Evolutionary conservation across 495 filamentous ascomycete genomes (phyloP).

Genomic region (Tricharina praecox): DNA sequence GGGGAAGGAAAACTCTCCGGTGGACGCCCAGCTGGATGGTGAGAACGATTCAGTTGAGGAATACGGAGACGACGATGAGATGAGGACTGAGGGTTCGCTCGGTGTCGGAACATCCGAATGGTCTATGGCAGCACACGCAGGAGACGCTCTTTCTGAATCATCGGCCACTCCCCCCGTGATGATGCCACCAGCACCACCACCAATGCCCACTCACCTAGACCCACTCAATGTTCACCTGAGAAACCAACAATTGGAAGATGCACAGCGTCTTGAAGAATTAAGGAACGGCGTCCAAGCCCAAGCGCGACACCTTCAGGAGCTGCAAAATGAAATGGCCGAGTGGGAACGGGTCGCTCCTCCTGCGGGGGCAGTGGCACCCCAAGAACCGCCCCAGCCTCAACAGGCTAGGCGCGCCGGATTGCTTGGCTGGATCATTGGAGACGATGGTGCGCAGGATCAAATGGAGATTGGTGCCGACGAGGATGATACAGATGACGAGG

Average conservation of each 20-base stretch:
- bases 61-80: conserved; percentile 16
- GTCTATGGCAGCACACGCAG: conserved; percentile 4
- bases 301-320: background rate
- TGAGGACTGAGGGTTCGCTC: conserved; percentile 7
- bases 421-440: conserved; percentile 19
- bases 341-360: background rate
- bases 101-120: conserved; percentile 3
- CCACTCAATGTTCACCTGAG: background rate
- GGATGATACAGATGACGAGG: conserved; percentile 12
- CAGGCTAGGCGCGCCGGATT: conserved; percentile 9
- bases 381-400: background rate
- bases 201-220: background rate
- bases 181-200: background rate
- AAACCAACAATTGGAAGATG: background rate
- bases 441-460: conserved; percentile 13
- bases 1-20: background rate
- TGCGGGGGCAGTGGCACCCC: background rate
- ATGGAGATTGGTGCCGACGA: conserved; percentile 9
- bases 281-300: background rate
- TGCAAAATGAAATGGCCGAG: background rate
- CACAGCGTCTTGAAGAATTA: background rate
- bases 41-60: conserved; percentile 2
- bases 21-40: background rate
- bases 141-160: conserved; percentile 2
- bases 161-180: background rate